These are phyloP conservation scores for Madurella mycetomatis DNA, from an alignment of 2,329 filamentous ascomycete species.

Conservation along the genomic window DNA sequence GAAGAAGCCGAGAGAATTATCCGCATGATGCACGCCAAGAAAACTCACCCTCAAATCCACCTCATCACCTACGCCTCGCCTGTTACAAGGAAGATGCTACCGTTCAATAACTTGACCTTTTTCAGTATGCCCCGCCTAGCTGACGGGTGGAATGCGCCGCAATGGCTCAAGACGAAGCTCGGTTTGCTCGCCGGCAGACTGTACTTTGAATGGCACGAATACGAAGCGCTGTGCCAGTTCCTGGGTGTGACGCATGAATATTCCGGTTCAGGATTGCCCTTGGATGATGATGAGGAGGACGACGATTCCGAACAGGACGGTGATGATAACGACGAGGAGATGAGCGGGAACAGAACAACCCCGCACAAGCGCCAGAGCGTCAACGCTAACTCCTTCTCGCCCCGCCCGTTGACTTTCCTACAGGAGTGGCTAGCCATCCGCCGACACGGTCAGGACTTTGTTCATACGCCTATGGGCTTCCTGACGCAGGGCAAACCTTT, in stretches of 20 bases:
- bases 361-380: not conserved
- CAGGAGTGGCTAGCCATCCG: slow-evolving; percentile 54
- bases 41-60: slow-evolving; percentile 40
- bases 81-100: slow-evolving; percentile 54
- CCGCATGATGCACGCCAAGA: slow-evolving; percentile 33
- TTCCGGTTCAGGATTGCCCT: not conserved
- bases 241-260: slow-evolving; percentile 28
- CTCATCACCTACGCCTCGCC: slow-evolving; percentile 57
- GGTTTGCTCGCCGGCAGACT: slow-evolving; percentile 58
- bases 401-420: slow-evolving; percentile 43
- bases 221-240: slow-evolving; percentile 31
- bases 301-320: slow-evolving; percentile 1
- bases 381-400: slow-evolving; percentile 19
- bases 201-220: slow-evolving; percentile 53
- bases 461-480: slow-evolving; percentile 57
- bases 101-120: slow-evolving; percentile 52
- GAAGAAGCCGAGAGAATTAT: slow-evolving; percentile 60
- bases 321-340: not conserved
- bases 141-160: slow-evolving; percentile 37
- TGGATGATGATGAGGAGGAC: slow-evolving; percentile 3
- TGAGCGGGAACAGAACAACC: not conserved
- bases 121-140: slow-evolving; percentile 49
- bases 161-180: slow-evolving; percentile 54
- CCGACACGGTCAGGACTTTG: slow-evolving; percentile 52
- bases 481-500: slow-evolving; percentile 50